Percentiles rank a stretch among this genome's conserved stretches.
These are phyloP conservation scores for Erucastrum elatum DNA, from an alignment of 345 rosid genomes.

Conservation along the genomic window DNA sequence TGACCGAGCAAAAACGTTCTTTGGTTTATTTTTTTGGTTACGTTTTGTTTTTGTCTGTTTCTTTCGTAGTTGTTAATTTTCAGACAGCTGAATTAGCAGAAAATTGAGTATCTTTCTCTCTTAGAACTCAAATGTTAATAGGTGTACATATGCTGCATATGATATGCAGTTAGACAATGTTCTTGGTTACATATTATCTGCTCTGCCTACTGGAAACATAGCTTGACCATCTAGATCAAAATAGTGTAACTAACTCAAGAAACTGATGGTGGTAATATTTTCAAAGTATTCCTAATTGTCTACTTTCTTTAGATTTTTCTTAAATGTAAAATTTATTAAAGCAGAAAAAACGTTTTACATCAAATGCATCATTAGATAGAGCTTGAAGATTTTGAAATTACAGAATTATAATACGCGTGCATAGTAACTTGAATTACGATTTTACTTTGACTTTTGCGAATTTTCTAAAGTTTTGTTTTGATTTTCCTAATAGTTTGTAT, in stretches of 20 bases:
- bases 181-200: background rate
- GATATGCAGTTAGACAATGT: background rate
- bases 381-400: background rate
- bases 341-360: background rate
- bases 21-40: background rate
- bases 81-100: slow-evolving; percentile 27
- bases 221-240: background rate
- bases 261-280: background rate
- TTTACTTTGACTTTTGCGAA: background rate
- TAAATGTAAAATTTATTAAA: too few species aligned
- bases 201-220: background rate
- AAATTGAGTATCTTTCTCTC: background rate
- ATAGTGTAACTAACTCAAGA: background rate
- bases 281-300: background rate
- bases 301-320: background rate
- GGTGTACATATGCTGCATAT: slow-evolving; percentile 18
- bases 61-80: slow-evolving; percentile 26
- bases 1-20: too few species aligned
- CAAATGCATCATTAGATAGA: background rate
- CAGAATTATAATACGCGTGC: background rate
- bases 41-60: slow-evolving; percentile 9
- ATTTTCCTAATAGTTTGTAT: background rate
- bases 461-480: background rate
- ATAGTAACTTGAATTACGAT: background rate
- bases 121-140: background rate